phyloP scores from a whole-genome alignment of 2,329 filamentous ascomycete genomes.

The Periconia digitata region DNA sequence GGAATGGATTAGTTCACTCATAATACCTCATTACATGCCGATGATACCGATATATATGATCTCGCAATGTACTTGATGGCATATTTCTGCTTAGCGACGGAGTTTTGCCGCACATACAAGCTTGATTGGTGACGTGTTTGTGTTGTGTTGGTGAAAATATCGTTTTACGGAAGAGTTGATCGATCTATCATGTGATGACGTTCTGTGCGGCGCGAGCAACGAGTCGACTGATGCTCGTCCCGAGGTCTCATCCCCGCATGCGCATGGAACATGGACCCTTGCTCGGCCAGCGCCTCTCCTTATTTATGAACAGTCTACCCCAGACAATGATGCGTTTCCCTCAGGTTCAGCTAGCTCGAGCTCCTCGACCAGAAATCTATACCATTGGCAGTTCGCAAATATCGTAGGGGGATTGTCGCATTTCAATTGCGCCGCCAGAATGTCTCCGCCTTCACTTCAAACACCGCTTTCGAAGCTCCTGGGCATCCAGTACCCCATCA shows the following conservation, averaged over 20 bases:
- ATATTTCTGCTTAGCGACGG: no score
- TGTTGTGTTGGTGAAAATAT: no score
- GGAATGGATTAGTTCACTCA: no score
- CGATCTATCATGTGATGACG: not conserved
- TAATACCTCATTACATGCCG: no score
- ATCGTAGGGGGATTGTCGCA: not conserved
- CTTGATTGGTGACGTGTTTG: no score
- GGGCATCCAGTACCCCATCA: constrained; percentile 81
- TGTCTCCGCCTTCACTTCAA: constrained; percentile 37
- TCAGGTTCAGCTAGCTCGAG: not conserved
- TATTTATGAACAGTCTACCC: constrained; percentile 22
- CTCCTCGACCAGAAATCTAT: not conserved
- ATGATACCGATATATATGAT: no score
- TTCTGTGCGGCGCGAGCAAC: not conserved
- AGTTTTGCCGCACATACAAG: no score
- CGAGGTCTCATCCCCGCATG: constrained; percentile 14
- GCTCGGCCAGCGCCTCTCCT: constrained; percentile 21
- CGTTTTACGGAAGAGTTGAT: no score
- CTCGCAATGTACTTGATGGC: no score
- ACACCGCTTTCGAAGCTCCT: constrained; percentile 60
- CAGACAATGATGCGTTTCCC: constrained; percentile 8
- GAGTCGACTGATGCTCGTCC: not conserved
- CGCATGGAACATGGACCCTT: constrained; percentile 10
- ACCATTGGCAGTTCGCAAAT: no score
- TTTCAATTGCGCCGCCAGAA: constrained; percentile 14